Conservation (phyloP, 108 stramenopile genomes). For the Cyclotella sp. region DNA sequence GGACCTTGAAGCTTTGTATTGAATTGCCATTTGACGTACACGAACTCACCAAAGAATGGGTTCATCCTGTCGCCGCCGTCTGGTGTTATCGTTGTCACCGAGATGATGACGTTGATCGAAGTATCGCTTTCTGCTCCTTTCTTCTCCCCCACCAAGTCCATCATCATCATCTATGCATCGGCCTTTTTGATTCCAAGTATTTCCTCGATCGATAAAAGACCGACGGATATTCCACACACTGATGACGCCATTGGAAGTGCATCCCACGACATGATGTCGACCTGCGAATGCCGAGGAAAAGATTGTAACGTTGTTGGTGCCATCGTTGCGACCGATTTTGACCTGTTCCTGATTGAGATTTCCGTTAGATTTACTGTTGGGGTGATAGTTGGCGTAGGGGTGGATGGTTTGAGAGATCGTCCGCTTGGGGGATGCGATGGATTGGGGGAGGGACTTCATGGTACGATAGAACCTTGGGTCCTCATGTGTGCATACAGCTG, state of each 20-base stretch:
- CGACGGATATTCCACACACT: not conserved
- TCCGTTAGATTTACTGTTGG: not conserved
- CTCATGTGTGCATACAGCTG: too few species aligned
- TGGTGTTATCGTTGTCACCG: not conserved
- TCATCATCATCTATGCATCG: too few species aligned
- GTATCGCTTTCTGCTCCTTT: too few species aligned
- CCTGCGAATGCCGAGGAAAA: not conserved
- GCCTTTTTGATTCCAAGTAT: too few species aligned
- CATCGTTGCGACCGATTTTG: too few species aligned
- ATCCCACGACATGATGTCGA: not conserved
- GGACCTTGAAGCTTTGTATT: too few species aligned
- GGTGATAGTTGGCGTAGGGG: conserved; percentile 3
- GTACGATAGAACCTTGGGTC: too few species aligned
- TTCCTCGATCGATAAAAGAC: too few species aligned
- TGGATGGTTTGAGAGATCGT: not conserved
- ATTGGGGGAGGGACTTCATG: conserved; percentile 3
- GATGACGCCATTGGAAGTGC: not conserved
- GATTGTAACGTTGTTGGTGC: not conserved
- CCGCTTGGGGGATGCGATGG: not conserved
- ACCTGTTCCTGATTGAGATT: not conserved
- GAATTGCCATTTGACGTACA: too few species aligned
- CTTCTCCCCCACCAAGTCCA: too few species aligned
- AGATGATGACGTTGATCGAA: not conserved
- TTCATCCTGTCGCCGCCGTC: not conserved
- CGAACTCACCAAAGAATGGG: conserved; percentile 13